Conservation (phyloP, 345 rosid genomes). For the Brassica cretica region DNA sequence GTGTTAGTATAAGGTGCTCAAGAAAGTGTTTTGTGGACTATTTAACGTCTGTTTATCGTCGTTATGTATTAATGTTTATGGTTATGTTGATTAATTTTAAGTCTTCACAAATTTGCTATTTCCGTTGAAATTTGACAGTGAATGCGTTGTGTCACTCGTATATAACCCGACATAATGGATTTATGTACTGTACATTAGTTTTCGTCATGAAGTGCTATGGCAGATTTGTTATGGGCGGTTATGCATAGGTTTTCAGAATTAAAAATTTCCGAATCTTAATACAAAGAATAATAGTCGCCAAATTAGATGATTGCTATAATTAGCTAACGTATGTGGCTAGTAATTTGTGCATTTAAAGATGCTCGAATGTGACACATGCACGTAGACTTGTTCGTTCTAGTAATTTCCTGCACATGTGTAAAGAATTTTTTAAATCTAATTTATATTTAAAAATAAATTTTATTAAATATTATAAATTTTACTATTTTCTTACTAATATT, state of each 20-base stretch:
- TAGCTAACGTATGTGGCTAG: background rate
- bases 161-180: slow-evolving; percentile 20
- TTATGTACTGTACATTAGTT: slow-evolving; percentile 6
- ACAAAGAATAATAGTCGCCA: background rate
- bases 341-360: slow-evolving; percentile 1
- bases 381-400: slow-evolving; percentile 1
- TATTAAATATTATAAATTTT: no score
- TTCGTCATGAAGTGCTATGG: slow-evolving; percentile 3
- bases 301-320: background rate
- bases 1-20: background rate
- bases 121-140: background rate
- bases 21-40: slow-evolving; percentile 13
- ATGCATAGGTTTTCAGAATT: background rate
- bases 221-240: slow-evolving; percentile 10
- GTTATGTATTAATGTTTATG: slow-evolving; percentile 13
- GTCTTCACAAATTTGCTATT: background rate
- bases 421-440: no score
- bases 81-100: background rate
- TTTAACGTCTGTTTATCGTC: slow-evolving; percentile 16
- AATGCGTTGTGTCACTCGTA: slow-evolving; percentile 9
- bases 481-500: no score
- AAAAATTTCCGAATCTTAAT: background rate
- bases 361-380: background rate
- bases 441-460: no score
- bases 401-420: no score